These are phyloP conservation scores for Ceratobasidium sp. DNA, from an alignment of 1,284 basidiomycete species.

Conservation along the genomic window DNA sequence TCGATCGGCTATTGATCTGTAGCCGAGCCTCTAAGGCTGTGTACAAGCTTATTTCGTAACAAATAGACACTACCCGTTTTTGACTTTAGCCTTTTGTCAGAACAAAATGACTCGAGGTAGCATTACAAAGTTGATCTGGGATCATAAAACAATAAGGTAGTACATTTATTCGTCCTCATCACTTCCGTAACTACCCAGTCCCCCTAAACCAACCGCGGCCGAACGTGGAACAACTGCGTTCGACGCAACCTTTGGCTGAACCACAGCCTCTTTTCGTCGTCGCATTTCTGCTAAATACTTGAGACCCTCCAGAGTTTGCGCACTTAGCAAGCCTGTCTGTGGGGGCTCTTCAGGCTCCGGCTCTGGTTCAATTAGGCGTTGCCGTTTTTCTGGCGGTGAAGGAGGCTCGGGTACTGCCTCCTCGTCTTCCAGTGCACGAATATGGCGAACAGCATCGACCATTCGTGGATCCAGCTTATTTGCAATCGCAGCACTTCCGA, in stretches of 20 bases:
- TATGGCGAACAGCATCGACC: slow-evolving; percentile 83
- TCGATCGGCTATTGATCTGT: too few relatives aligned
- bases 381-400: slow-evolving; percentile 48
- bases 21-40: neutral
- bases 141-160: neutral
- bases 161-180: slow-evolving; percentile 64
- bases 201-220: slow-evolving; percentile 60
- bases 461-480: slow-evolving; percentile 84
- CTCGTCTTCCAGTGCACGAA: slow-evolving; percentile 88
- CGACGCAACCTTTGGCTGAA: slow-evolving; percentile 45
- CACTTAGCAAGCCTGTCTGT: slow-evolving; percentile 69
- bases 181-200: slow-evolving; percentile 77
- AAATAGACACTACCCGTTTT: neutral
- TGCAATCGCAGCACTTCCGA: slow-evolving; percentile 83
- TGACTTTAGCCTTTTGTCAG: neutral
- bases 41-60: neutral
- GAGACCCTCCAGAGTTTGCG: slow-evolving; percentile 85
- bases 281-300: slow-evolving; percentile 87
- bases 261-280: slow-evolving; percentile 62
- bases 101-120: neutral
- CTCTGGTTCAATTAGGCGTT: slow-evolving; percentile 47
- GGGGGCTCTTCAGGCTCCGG: slow-evolving; percentile 47
- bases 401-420: slow-evolving; percentile 49
- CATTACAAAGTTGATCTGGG: neutral
- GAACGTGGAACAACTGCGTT: slow-evolving; percentile 46